Base-by-base conservation (phyloP, 2,329 filamentous ascomycete genomes). In the Alternaria gaisen region DNA sequence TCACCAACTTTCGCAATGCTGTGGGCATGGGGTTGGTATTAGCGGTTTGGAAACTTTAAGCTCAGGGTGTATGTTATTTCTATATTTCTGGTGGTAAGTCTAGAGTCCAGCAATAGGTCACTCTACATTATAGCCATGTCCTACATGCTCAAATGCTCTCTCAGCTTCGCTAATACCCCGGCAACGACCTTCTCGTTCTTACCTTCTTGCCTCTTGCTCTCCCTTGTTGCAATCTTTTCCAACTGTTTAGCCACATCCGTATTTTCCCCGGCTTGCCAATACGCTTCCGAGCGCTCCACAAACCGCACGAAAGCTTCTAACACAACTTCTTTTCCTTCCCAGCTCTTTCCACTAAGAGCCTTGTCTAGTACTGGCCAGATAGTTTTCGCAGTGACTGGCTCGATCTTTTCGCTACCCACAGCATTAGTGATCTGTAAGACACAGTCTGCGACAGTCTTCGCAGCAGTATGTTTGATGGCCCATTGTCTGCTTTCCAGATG, bases 121-220 rank as follows among this genome's bases (percentile, higher is more conserved):
- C 32, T 41, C 3, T 52, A 40, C 16, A 41, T n/a, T 16, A 10
- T 52, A 14, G 32, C 20, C 14, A 36, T 26, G 46, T 38, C 41
- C 56, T 63, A 60, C 32, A 44, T 36, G n/a, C 60, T 55, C 41
- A 62, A 46, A 43, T 63, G 44, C 3, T 46, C 43, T 55, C 60
- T 64, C 48, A 72, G 58, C 58, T 54, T 64, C 18, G 61, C 66
- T 63, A 70, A 50, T 20, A 65, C 63, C n/a, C 54, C 62, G 6
- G 34, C 59, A 42, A 72, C 61, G 34, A 70, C 61, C 63, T 72
- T 70, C 52, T 72, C 70, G 78, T 98, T 99, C 8, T 84, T 83
- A n/a, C 89, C 87, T 72, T 97, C 97, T 74, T 94, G 94, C 32
- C 95, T 87, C 82, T 95, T 97, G 9, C 93, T 93, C 84, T 99